Evolutionary conservation across 1,139 yeast genomes (phyloP), one percentile per base, ranked within the genome.

Genomic region (Meyerozyma sp.): DNA sequence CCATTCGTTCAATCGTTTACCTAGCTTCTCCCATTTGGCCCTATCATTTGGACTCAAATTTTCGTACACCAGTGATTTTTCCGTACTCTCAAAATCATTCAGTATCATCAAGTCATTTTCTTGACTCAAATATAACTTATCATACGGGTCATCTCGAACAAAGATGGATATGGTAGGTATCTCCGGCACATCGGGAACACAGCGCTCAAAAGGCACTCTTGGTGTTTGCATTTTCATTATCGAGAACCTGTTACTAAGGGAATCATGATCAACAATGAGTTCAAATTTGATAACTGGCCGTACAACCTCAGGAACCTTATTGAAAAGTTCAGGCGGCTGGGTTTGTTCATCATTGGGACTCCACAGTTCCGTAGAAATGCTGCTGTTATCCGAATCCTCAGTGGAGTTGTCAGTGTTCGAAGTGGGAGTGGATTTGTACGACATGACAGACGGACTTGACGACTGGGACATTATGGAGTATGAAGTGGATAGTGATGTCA

Each of bases 1-100:
- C 83, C 89, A 81, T 55, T 85, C 93, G 49, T 79, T 79, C 44
- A 85, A 58, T n/a, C 86, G 70, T 46, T 79, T 73, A 8, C 90
- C 91, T 27, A 82, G 66, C 47, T 77, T 64, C 21, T 46, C 44
- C 45, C 53, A 47, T 18, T 49, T 47, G 27, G 49, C 32, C 8
- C 29, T 30, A 16, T 42, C 21, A 10, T 36, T 30, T 6, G 39
- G 29, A 8, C 34, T 32, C 16, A 43, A 36, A 13, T 38, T 40
- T 3, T 32, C 27, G 41, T 48, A 49, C 4, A 49, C 42, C 8
- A 39, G 40, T 2, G 36, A 37, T 6, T 32, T 35, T 26, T 46
- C 45, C 7, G 32, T 36, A 58, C 45, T 57, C 55, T 52, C 20
- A 48, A 49, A 28, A 44, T 49, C 44, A 16, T 48, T 43, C 27